Evolutionary conservation across 306 rosid genomes (phyloP), one percentile per base, ranked within the genome.

Genomic region (Acmispon strigosus): DNA sequence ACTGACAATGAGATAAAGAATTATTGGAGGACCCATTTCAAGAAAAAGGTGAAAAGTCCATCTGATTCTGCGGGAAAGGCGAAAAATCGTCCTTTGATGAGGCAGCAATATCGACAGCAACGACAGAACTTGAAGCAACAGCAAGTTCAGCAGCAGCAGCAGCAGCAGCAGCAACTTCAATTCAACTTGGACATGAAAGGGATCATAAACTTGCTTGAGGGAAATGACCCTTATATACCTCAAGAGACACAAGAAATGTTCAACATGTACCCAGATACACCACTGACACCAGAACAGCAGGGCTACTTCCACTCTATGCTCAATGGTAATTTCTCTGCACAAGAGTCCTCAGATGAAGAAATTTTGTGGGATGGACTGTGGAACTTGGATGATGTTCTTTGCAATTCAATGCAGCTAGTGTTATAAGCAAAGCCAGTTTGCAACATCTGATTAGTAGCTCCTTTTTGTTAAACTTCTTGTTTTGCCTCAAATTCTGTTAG

Each of bases 1-100:
- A 94, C 99, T 0, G 99, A 94, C 73, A 94, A 94, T 47, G 97
- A 94, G 78, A 94, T 94, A 47, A 94, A 94, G 83, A 94, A 94
- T 34, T 89, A 94, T 50, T 94, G 99, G 97, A 84, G 97, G 65
- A 94, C 97, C 36, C 97, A 91, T 82, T 91, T 90, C 87, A 94
- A 91, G 95, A 94, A 89, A 58, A 89, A 84, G 76, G 64, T 73
- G 1, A 89, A 82, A 62, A 72, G 10, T 6, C 73, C 89, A 10
- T 65, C 84, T 3, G 86, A 84, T 50, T 70, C 74, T 20, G 68
- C 82, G 1, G 83, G 86, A 62, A 90, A 82, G 77, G 84, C 79
- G 0, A 94, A 85, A 62, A 78, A 66, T 27, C 90, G 88, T 65
- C 78, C 84, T 10, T 64, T 86, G 6, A 83, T 70, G 81, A 70